Base-by-base conservation (phyloP, 2,329 filamentous ascomycete species). In the Pseudocercospora cruenta region DNA sequence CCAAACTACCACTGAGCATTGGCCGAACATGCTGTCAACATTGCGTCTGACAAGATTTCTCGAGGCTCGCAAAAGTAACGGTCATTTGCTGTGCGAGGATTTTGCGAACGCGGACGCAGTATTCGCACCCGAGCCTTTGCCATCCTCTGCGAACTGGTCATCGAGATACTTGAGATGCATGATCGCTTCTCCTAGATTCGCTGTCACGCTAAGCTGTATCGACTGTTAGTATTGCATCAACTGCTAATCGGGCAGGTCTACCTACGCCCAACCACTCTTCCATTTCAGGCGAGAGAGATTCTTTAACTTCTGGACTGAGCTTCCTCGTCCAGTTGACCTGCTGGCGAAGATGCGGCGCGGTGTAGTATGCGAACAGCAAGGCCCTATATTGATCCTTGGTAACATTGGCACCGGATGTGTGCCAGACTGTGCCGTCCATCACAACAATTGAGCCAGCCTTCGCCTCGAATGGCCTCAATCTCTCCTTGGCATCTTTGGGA, bases 301-400 rank as follows among this genome's bases (percentile, higher is more conserved):
- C 65, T 24, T 64, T 33, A 9, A 67, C 28, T 28, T 64, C 62
- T 24, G 43, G 36, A 39, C 49, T 61, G 21, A 64, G 39, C 62
- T 67, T 64, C 39, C 47, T 61, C 47, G 65, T 67, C 62, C 65
- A 67, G 28, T 67, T 67, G 22, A 67, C 65, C 51, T 67, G 62
- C 21, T 67, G 28, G 9, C 62, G 45, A 4, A 65, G 58, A 31
- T 49, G 54, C 21, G 49, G 51, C 9, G 64, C 64, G 8, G 60
- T 57, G 62, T 67, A 67, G 36, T 67, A 67, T 16, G 55, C 65
- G 39, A 67, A 67, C 9, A 67, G 43, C 58, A 65, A n/a, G 12
- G 62, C 65, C 21, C 62, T 57, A 63, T 67, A 58, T 43, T 66
- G 26, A 47, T 65, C 54, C 26, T 45, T 53, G 21, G 65, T 59